phyloP scores from a whole-genome alignment of 2,329 filamentous ascomycete genomes.

The Trichoderma oligosporum region DNA sequence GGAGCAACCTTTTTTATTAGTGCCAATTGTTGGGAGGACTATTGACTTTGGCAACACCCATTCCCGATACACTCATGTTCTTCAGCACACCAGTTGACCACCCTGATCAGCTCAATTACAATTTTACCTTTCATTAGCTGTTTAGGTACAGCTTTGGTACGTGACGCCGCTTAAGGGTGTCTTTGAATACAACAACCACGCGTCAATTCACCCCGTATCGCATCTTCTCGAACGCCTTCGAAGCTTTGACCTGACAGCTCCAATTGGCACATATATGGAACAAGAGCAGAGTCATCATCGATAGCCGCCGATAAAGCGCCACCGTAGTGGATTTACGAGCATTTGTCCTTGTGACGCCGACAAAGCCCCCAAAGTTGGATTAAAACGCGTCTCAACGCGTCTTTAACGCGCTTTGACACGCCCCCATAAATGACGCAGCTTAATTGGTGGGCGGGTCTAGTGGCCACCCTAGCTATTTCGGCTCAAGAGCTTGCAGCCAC shows the following conservation, averaged over 20 bases:
- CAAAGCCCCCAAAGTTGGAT: too few species aligned
- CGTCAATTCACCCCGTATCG: background rate
- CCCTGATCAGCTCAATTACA: background rate
- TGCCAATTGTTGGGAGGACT: background rate
- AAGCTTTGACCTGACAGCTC: background rate
- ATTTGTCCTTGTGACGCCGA: too few species aligned
- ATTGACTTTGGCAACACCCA: background rate
- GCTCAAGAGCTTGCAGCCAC: slow-evolving; percentile 17
- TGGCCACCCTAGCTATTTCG: slow-evolving; percentile 7
- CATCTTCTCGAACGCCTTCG: background rate
- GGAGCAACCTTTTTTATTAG: background rate
- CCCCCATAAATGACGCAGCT: slow-evolving; percentile 16
- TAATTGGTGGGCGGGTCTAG: background rate
- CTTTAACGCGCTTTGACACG: slow-evolving; percentile 13
- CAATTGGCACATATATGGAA: background rate
- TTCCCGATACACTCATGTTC: background rate
- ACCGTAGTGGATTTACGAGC: too few species aligned
- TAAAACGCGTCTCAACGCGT: slow-evolving; percentile 14
- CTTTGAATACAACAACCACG: background rate
- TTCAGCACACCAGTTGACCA: background rate
- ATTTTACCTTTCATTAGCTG: background rate
- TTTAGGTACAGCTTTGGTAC: background rate
- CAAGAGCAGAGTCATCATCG: background rate
- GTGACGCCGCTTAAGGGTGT: background rate
- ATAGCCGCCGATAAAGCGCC: background rate